Conservation (phyloP, 176 grass and related monocot genomes). For the Oropetium thomaeum region DNA sequence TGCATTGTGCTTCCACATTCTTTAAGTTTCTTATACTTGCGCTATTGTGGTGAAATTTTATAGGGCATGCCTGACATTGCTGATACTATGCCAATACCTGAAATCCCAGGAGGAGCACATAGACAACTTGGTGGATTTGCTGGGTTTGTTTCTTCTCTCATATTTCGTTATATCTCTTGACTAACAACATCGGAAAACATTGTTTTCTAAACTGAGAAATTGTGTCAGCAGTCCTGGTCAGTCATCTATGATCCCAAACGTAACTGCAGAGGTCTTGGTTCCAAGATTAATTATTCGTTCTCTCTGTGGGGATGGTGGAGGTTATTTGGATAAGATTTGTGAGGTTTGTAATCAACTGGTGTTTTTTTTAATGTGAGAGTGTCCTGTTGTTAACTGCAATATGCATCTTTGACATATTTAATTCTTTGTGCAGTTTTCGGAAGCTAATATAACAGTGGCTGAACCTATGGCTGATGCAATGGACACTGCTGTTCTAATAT, state of each 20-base stretch:
- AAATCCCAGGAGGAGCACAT: slow-evolving; percentile 51
- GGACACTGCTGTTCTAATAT: slow-evolving; percentile 69
- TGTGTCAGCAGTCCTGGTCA: slow-evolving; percentile 59
- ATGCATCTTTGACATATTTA: slow-evolving; percentile 26
- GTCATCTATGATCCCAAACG: slow-evolving; percentile 49
- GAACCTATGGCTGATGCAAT: slow-evolving; percentile 65
- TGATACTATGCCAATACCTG: slow-evolving; percentile 49
- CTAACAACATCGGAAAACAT: not conserved
- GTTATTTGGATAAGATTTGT: slow-evolving; percentile 73
- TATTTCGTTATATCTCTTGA: not conserved
- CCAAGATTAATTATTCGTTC: slow-evolving; percentile 61
- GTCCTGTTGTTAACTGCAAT: not conserved
- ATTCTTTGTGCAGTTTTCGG: slow-evolving; percentile 73
- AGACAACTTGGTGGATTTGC: slow-evolving; percentile 69
- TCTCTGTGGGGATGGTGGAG: slow-evolving; percentile 84
- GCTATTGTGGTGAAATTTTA: slow-evolving; percentile 3
- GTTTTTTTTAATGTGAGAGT: not conserved
- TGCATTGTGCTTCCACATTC: not conserved
- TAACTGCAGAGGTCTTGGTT: slow-evolving; percentile 80
- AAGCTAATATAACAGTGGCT: slow-evolving; percentile 80
- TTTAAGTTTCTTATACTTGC: slow-evolving; percentile 4
- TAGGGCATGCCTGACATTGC: slow-evolving; percentile 56
- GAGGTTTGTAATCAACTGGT: slow-evolving; percentile 53
- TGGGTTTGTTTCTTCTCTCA: slow-evolving; percentile 54
- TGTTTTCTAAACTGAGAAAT: slow-evolving; percentile 2